These are phyloP conservation scores for Catenaria anguillulae DNA, from an alignment of 371 early-diverging fungal genomes.

Conservation along the genomic window DNA sequence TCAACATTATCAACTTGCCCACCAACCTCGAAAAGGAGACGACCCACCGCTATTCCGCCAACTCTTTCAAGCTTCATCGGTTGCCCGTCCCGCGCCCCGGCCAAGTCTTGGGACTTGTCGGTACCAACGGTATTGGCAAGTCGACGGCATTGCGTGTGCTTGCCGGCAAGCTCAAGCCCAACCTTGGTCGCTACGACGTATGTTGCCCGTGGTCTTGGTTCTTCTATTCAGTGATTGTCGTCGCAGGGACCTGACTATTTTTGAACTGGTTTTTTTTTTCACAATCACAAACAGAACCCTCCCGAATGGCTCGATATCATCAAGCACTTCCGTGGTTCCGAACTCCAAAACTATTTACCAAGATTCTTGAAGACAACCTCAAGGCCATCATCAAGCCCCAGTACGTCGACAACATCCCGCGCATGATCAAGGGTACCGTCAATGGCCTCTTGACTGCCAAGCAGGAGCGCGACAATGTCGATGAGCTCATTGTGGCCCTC, in stretches of 20 bases:
- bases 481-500: slow-evolving; percentile 49
- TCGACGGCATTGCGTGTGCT: slow-evolving; percentile 96
- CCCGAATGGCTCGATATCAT: slow-evolving; percentile 97
- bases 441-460: slow-evolving; percentile 57
- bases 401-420: slow-evolving; percentile 93
- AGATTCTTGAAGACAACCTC: slow-evolving; percentile 91
- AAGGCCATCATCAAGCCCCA: slow-evolving; percentile 95
- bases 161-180: slow-evolving; percentile 95
- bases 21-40: slow-evolving; percentile 93
- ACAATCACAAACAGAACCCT: slow-evolving; percentile 30
- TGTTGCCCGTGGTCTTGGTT: too few relatives aligned
- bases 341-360: slow-evolving; percentile 98
- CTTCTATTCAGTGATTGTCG: neutral
- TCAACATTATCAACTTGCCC: slow-evolving; percentile 97
- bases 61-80: slow-evolving; percentile 98
- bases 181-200: slow-evolving; percentile 76
- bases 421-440: slow-evolving; percentile 73
- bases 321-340: slow-evolving; percentile 95
- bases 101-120: slow-evolving; percentile 97
- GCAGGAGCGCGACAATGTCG: slow-evolving; percentile 53
- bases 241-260: too few relatives aligned
- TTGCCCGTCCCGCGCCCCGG: slow-evolving; percentile 96
- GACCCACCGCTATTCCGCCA: slow-evolving; percentile 95
- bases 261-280: too few relatives aligned
- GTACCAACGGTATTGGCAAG: slow-evolving; percentile 99